Percentiles rank a stretch among this genome's conserved stretches.
These are phyloP conservation scores for Daldinia sp. DNA, from an alignment of 2,329 filamentous ascomycete species.

Conservation along the genomic window DNA sequence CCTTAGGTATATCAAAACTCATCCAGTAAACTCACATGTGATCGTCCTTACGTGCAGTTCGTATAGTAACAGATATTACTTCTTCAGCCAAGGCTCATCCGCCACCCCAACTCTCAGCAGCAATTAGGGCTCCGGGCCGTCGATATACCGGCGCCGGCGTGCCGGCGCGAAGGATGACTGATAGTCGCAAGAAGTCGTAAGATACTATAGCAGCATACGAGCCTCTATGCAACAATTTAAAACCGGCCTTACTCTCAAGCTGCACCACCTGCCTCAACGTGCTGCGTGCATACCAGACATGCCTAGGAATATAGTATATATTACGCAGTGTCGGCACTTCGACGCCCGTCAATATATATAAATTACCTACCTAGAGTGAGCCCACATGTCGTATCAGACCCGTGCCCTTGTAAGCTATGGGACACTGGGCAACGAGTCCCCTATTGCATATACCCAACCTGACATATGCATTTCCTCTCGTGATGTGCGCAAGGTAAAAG, in stretches of 20 bases:
- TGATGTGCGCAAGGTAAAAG: not conserved
- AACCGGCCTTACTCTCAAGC: not conserved
- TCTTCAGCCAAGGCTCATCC: not conserved
- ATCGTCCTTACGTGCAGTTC: not conserved
- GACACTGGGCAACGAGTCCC: not conserved
- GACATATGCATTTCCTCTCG: not conserved
- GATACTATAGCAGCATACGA: not conserved
- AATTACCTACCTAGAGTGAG: not conserved
- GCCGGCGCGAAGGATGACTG: not conserved
- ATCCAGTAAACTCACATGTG: not conserved
- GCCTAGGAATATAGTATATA: not conserved
- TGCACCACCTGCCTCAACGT: not conserved
- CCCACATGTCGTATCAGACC: constrained; percentile 7
- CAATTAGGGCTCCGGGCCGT: constrained; percentile 26
- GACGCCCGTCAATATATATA: constrained; percentile 33
- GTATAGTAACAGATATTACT: not conserved
- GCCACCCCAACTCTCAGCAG: not conserved
- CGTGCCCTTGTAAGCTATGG: not conserved
- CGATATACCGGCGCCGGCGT: constrained; percentile 13
- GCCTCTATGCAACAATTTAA: not conserved
- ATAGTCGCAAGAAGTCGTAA: not conserved
- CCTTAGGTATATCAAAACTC: not conserved
- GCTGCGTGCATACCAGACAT: not conserved
- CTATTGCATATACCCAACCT: no score
- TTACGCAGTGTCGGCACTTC: constrained; percentile 11